Percentiles rank a stretch among this genome's conserved stretches.
Conservation (phyloP, 805 yeast genomes). For the Saccharomyces kudriavzevii region DNA sequence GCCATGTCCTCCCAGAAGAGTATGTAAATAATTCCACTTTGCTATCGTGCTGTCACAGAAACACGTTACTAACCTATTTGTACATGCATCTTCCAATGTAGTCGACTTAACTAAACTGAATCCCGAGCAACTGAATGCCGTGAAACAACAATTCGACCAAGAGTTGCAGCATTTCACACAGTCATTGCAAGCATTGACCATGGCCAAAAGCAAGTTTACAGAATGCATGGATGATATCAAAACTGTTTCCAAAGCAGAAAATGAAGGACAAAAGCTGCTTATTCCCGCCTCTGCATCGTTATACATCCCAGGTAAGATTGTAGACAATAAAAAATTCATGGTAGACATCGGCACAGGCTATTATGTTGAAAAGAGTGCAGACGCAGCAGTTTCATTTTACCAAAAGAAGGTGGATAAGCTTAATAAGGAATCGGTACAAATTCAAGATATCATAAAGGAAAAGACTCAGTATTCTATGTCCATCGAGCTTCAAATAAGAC, state of each 20-base stretch:
- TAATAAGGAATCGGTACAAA: slow-evolving; percentile 61
- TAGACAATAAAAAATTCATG: slow-evolving; percentile 58
- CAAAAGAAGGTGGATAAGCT: slow-evolving; percentile 65
- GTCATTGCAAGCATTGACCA: slow-evolving; percentile 72
- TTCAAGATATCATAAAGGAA: slow-evolving; percentile 66
- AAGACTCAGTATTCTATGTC: slow-evolving; percentile 44
- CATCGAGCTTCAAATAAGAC: slow-evolving; percentile 28
- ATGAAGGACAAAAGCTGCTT: slow-evolving; percentile 47
- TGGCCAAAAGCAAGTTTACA: slow-evolving; percentile 73
- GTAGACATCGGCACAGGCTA: slow-evolving; percentile 97
- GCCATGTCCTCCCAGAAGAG: slow-evolving; percentile 26
- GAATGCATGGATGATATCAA: slow-evolving; percentile 73
- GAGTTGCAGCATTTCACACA: slow-evolving; percentile 81
- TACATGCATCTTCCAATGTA: slow-evolving; percentile 9
- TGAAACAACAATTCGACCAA: slow-evolving; percentile 73
- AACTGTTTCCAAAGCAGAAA: slow-evolving; percentile 36
- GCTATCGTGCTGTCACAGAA: not conserved
- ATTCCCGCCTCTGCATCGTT: slow-evolving; percentile 86
- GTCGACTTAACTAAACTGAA: slow-evolving; percentile 65
- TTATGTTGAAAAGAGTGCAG: slow-evolving; percentile 68
- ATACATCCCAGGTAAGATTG: slow-evolving; percentile 78
- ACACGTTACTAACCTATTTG: not conserved
- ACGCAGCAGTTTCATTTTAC: slow-evolving; percentile 65
- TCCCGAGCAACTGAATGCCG: slow-evolving; percentile 76
- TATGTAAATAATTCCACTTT: slow-evolving; percentile 9